These are phyloP conservation scores for Diplocarpon mali DNA, from an alignment of 2,329 filamentous ascomycete species.

Conservation along the genomic window DNA sequence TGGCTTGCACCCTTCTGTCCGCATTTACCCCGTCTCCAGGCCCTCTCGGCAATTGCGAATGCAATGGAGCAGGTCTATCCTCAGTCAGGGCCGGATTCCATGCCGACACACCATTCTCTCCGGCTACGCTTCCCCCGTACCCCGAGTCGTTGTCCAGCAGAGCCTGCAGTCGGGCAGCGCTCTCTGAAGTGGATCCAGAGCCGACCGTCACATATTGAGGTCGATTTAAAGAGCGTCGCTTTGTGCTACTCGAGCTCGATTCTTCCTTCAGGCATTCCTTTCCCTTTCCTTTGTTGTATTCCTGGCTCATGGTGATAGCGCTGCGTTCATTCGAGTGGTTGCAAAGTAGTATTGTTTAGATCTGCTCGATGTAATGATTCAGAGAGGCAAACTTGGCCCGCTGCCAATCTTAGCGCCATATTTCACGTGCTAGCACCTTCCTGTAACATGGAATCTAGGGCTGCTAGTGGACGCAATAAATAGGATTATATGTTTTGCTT, in stretches of 20 bases:
- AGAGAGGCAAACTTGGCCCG: slow-evolving; percentile 12
- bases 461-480: no score
- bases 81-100: slow-evolving; percentile 37
- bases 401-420: slow-evolving; percentile 12
- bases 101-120: slow-evolving; percentile 37
- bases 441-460: no score
- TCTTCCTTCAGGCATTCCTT: slow-evolving; percentile 13
- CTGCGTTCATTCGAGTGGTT: slow-evolving; percentile 14
- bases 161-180: slow-evolving; percentile 68
- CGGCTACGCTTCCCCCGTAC: slow-evolving; percentile 71
- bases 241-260: slow-evolving; percentile 11
- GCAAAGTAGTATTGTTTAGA: slow-evolving; percentile 5
- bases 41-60: slow-evolving; percentile 26
- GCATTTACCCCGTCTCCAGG: slow-evolving; percentile 37
- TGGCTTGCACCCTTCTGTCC: slow-evolving; percentile 59
- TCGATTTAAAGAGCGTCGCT: slow-evolving; percentile 14
- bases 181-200: slow-evolving; percentile 67
- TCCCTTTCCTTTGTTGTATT: slow-evolving; percentile 45
- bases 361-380: slow-evolving; percentile 11
- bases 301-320: slow-evolving; percentile 44
- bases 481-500: not conserved
- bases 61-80: slow-evolving; percentile 35
- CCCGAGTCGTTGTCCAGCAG: slow-evolving; percentile 83
- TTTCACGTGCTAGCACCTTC: slow-evolving; percentile 6
- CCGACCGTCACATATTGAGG: slow-evolving; percentile 85